Evolutionary conservation across 2,329 filamentous ascomycete species (phyloP), one percentile per base, ranked within the genome.

Genomic region (Hirsutella minnesotensis): DNA sequence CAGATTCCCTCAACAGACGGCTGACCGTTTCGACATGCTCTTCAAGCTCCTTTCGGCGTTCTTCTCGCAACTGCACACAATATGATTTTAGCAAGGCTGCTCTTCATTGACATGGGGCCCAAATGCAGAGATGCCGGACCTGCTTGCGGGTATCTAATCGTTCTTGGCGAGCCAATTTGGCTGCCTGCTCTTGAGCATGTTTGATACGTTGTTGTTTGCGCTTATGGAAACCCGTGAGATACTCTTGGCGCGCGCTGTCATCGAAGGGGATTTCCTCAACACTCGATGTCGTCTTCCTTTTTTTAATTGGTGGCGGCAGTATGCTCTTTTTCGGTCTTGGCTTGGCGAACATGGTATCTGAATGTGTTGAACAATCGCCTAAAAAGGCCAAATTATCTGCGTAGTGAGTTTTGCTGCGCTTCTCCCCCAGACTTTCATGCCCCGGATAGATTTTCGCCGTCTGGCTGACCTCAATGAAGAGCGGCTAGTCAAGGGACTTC

Each of bases 191-290:
- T 57, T 92, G 84, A 2, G 90, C 90, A 62, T 81, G 72, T 67
- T 94, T 94, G 51, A 81, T 79, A 31, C 92, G 77, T 60, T 87
- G 83, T 42, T 85, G 67, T 63, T 95, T 96, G 62, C 92, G 83
- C 72, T 96, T 98, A 69, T 90, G 89, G 65, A 98, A 98, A 3
- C 92, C 92, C 0, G 88, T 95, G 45, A 98, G 72, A 59, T 86
- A 98, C 56, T 96, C 88, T 50, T 83, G 69, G 50, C 92, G 81
- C 38, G 85, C 85, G 47, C 73, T 72, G 47, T 74, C 67, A 66
- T 98, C 88, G 66, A 96, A 98, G 41, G 70, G 78, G 61, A 98
- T 83, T 60, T 94, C 86, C 56, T 89, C 86, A 46, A 86, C 70
- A 33, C 69, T 65, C 38, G 70, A 67, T 13, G 71, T 57, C 47